These are phyloP conservation scores for Colletotrichum tropicicola DNA, from an alignment of 2,329 filamentous ascomycete species.

Conservation along the genomic window DNA sequence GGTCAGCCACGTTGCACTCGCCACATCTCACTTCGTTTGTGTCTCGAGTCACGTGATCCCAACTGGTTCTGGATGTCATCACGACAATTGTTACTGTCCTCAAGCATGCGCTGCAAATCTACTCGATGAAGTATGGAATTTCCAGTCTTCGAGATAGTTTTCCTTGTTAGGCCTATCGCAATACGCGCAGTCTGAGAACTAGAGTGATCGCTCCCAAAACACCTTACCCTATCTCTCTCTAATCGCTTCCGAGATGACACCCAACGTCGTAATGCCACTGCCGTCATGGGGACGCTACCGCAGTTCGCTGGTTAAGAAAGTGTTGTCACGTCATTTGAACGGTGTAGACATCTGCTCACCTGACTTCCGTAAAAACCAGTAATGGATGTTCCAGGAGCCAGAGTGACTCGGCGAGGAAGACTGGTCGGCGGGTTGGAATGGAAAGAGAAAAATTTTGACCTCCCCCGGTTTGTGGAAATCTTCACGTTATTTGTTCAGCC, in stretches of 20 bases:
- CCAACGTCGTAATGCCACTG: background rate
- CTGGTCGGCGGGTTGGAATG: background rate
- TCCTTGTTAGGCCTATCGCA: too few relatives aligned
- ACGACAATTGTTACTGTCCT: too few relatives aligned
- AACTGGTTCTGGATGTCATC: too few relatives aligned
- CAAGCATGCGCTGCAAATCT: too few relatives aligned
- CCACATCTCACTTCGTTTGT: too few relatives aligned
- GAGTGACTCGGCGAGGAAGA: background rate
- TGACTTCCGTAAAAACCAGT: background rate
- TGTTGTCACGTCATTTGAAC: background rate
- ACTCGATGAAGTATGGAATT: too few relatives aligned
- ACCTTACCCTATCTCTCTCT: background rate
- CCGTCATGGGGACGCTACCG: background rate
- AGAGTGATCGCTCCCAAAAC: too few relatives aligned
- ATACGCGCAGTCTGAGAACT: too few relatives aligned
- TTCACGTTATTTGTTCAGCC: background rate
- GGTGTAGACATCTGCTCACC: background rate
- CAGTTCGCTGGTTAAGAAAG: background rate
- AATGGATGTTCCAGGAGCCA: background rate
- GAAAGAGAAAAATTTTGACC: background rate
- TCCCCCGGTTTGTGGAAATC: background rate
- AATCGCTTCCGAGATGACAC: background rate
- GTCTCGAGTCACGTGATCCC: too few relatives aligned
- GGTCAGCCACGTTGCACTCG: conserved; percentile 17
- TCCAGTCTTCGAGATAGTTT: too few relatives aligned